Conservation (phyloP, 148 eudicot genomes). For the Chenopodium quinoa region DNA sequence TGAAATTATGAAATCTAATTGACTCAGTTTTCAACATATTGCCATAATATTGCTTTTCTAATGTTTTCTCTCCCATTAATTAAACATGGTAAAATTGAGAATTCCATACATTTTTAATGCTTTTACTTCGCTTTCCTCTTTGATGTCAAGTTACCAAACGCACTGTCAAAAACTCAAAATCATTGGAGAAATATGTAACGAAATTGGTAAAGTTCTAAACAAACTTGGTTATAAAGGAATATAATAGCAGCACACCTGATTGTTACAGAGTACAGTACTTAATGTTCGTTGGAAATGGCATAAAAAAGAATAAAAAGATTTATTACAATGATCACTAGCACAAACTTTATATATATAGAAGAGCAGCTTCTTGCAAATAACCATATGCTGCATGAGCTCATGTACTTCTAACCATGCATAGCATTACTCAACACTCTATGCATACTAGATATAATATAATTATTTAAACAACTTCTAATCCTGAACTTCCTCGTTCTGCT, state of each 20-base stretch:
- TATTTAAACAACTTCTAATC: constrained; percentile 8
- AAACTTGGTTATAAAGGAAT: neutral
- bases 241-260: neutral
- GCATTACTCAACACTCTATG: neutral
- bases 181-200: neutral
- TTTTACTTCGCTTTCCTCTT: too few species aligned
- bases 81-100: too few species aligned
- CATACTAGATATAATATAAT: constrained; percentile 2
- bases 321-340: neutral
- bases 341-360: neutral
- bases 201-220: neutral
- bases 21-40: too few species aligned
- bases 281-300: neutral
- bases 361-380: constrained; percentile 3
- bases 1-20: too few species aligned
- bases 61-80: too few species aligned
- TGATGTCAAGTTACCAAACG: too few species aligned
- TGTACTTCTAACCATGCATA: constrained; percentile 2
- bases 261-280: neutral
- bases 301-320: neutral
- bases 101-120: too few species aligned
- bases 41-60: too few species aligned
- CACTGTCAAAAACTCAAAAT: neutral
- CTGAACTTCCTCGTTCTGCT: constrained; percentile 22
- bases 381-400: constrained; percentile 11